Base-by-base conservation (phyloP, 164 flowering plant genomes). In the Berberis thunbergii region DNA sequence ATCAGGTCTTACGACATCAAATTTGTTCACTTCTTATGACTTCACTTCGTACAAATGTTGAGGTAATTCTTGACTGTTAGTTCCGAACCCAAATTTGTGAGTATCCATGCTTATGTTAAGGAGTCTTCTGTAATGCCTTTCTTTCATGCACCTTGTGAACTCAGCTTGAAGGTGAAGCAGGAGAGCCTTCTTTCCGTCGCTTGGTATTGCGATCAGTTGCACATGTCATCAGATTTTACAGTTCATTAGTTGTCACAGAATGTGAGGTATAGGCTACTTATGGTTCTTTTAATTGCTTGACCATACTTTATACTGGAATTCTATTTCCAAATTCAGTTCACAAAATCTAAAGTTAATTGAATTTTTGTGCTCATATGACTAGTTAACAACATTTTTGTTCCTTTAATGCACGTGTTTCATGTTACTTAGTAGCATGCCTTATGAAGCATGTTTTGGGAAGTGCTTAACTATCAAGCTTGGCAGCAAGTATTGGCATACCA, bases 21-120 rank as follows among this genome's bases (percentile, higher is more conserved):
- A 87, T 95, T 68, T 95, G 97, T 71, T 95, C 99, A 50, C 96
- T 95, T 76, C 85, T 95, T 49, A 95, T 95, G 97, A 95, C 96
- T 63, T 91, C 97, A 55, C 85, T 95, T 62, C 96, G 99, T 45
- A 91, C 89, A 60, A 88, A 88, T 76, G 71, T 78, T 53, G 97
- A 91, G 99, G 99, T 91, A 78, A 57, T 65, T 66, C 41, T 41
- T 54, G 3, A n/a, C n/a, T 52, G 50, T 48, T 10, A 52, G 26
- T 26, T 52, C 13, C 4, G 2, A 0, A 46, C n/a, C 54, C 10
- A 52, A 52, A 10, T 52, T 3, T 52, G n/a, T 10, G 3, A 4
- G 1, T 11, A 52, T 1, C 8, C 13, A 52, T 10, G 11, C 2
- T 12, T 11, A 3, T 52, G 3, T 52, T 50, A 45, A 43, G 40